Evolutionary conservation across 768 basidiomycete species (phyloP).

Genomic region (Porpolomopsis calyptriformis): DNA sequence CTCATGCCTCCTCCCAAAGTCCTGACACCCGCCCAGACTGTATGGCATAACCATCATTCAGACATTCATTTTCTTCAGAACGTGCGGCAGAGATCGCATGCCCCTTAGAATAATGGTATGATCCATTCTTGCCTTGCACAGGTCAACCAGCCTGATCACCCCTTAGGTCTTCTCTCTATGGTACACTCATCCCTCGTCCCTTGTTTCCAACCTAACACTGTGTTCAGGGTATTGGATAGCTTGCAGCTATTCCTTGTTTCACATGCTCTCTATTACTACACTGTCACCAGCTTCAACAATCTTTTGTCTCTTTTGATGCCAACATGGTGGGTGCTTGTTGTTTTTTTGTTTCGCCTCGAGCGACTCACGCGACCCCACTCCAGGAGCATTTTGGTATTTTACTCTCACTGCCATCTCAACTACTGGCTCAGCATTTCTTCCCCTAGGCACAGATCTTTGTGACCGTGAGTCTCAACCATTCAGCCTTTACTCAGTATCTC

Average conservation of each 20-base stretch:
- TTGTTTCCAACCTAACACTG: neutral
- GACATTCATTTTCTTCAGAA: slow-evolving; percentile 29
- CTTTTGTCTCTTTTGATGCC: slow-evolving; percentile 16
- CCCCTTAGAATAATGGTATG: neutral
- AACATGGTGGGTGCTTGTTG: slow-evolving; percentile 18
- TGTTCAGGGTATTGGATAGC: slow-evolving; percentile 25
- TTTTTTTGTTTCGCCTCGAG: neutral
- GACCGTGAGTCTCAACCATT: slow-evolving; percentile 14
- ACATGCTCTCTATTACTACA: slow-evolving; percentile 27
- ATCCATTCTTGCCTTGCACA: neutral
- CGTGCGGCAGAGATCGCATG: slow-evolving; percentile 7
- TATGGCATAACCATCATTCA: slow-evolving; percentile 34
- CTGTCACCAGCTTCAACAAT: slow-evolving; percentile 25
- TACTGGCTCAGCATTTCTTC: neutral
- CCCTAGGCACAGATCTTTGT: slow-evolving; percentile 19
- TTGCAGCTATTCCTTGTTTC: slow-evolving; percentile 25
- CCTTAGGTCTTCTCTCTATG: slow-evolving; percentile 19
- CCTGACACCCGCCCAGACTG: slow-evolving; percentile 20
- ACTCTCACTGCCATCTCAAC: neutral
- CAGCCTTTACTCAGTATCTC: neutral
- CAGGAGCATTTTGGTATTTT: slow-evolving; percentile 20
- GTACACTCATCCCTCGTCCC: slow-evolving; percentile 7
- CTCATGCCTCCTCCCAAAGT: neutral
- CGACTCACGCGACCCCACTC: neutral
- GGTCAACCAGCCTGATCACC: neutral